These are phyloP conservation scores for Rhododendron ferrugineum DNA, from an alignment of 148 eudicot species.

Conservation along the genomic window DNA sequence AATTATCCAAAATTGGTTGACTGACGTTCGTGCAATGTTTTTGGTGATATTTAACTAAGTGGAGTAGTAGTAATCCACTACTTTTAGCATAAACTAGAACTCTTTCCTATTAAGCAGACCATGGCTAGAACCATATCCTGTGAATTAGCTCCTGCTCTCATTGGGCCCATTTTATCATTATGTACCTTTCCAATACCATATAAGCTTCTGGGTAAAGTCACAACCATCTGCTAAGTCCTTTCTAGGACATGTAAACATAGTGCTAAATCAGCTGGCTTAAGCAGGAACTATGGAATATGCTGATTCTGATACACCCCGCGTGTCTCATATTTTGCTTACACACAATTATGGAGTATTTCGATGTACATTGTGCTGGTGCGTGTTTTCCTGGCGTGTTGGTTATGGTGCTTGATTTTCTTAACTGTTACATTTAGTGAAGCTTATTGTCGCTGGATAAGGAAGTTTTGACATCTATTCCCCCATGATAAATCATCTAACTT, in stretches of 20 bases:
- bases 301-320: background rate
- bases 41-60: background rate
- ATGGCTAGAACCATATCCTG: background rate
- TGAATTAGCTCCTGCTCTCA: background rate
- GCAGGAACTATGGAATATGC: background rate
- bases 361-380: background rate
- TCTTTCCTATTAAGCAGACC: background rate
- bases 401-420: constrained; percentile 1
- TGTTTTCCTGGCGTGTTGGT: background rate
- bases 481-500: constrained; percentile 1
- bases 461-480: background rate
- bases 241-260: background rate
- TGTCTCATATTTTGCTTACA: background rate
- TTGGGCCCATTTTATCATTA: background rate
- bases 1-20: background rate
- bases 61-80: background rate
- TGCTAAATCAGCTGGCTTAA: background rate
- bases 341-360: background rate
- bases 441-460: background rate
- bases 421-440: background rate
- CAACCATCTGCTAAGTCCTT: constrained; percentile 1
- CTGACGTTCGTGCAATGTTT: background rate
- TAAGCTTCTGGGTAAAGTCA: background rate
- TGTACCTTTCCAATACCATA: background rate
- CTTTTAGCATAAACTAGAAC: background rate